phyloP scores from a whole-genome alignment of 306 rosid genomes.

The Echinosophora koreensis region DNA sequence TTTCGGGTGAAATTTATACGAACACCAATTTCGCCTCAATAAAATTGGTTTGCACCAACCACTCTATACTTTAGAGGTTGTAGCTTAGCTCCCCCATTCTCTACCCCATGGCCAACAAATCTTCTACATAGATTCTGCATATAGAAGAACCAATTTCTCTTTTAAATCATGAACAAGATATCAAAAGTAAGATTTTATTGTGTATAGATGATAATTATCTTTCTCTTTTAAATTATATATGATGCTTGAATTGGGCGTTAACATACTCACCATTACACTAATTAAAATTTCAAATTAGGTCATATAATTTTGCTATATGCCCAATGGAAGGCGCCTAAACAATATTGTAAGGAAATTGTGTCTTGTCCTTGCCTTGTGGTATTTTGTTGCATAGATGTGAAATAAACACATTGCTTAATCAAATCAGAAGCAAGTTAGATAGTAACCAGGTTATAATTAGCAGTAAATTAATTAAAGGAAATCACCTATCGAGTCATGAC shows the following conservation, averaged over 20 bases:
- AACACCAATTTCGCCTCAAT: slow-evolving; percentile 77
- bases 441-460: background rate
- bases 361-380: too few relatives aligned
- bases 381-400: background rate
- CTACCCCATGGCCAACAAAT: slow-evolving; percentile 66
- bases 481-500: background rate
- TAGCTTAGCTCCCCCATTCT: slow-evolving; percentile 64
- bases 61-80: slow-evolving; percentile 68
- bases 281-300: too few relatives aligned
- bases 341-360: too few relatives aligned
- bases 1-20: slow-evolving; percentile 68
- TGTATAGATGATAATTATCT: too few relatives aligned
- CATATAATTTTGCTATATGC: too few relatives aligned
- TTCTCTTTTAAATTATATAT: too few relatives aligned
- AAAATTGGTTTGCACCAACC: slow-evolving; percentile 61
- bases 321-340: too few relatives aligned
- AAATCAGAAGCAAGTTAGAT: background rate
- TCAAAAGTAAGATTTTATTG: background rate
- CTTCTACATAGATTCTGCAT: slow-evolving; percentile 58
- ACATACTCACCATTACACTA: too few relatives aligned
- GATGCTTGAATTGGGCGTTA: too few relatives aligned
- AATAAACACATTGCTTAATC: slow-evolving; percentile 3
- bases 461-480: background rate
- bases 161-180: background rate
- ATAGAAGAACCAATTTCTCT: slow-evolving; percentile 18